Percentiles rank a stretch among this genome's conserved stretches.
Evolutionary conservation across 1,284 basidiomycete species (phyloP).

Genomic region (Trichosporon ovoides): DNA sequence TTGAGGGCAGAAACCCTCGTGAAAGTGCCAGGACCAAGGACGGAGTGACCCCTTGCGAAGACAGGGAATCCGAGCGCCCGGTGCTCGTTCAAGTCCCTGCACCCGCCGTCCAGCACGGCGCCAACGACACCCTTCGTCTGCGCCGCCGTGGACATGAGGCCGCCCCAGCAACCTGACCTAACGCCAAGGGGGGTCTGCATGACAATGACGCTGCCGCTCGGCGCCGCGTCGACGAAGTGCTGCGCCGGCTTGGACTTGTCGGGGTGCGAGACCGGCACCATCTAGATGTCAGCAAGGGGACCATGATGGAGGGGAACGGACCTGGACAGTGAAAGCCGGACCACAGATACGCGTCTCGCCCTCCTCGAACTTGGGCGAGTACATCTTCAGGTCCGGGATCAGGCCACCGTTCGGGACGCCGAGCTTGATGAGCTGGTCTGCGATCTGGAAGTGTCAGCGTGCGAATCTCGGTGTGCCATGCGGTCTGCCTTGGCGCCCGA

Average conservation of each 20-base stretch:
- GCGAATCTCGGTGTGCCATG: background rate
- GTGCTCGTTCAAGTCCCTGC: slow-evolving; percentile 51
- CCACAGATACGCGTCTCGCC: slow-evolving; percentile 54
- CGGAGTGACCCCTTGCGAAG: slow-evolving; percentile 32
- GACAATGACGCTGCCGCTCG: slow-evolving; percentile 64
- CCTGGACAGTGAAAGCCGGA: slow-evolving; percentile 81
- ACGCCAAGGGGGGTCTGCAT: slow-evolving; percentile 63
- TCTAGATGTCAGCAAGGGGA: slow-evolving; percentile 40
- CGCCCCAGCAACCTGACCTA: slow-evolving; percentile 46
- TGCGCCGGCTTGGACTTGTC: slow-evolving; percentile 61
- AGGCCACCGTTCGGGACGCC: slow-evolving; percentile 69
- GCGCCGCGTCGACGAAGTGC: slow-evolving; percentile 81
- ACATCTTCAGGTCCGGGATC: slow-evolving; percentile 69
- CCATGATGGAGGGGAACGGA: slow-evolving; percentile 18
- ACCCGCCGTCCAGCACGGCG: slow-evolving; percentile 51
- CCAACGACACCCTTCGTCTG: slow-evolving; percentile 45
- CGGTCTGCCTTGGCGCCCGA: background rate
- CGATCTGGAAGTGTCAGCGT: slow-evolving; percentile 55
- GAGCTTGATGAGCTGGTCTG: slow-evolving; percentile 85
- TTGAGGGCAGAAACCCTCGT: slow-evolving; percentile 76
- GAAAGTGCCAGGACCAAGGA: slow-evolving; percentile 78
- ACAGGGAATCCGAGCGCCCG: slow-evolving; percentile 45
- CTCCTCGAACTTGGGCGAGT: slow-evolving; percentile 55
- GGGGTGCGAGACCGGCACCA: slow-evolving; percentile 64
- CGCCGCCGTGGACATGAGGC: slow-evolving; percentile 51